These are phyloP conservation scores for Apiotrichum porosum DNA, from an alignment of 1,284 basidiomycete genomes.

Conservation along the genomic window DNA sequence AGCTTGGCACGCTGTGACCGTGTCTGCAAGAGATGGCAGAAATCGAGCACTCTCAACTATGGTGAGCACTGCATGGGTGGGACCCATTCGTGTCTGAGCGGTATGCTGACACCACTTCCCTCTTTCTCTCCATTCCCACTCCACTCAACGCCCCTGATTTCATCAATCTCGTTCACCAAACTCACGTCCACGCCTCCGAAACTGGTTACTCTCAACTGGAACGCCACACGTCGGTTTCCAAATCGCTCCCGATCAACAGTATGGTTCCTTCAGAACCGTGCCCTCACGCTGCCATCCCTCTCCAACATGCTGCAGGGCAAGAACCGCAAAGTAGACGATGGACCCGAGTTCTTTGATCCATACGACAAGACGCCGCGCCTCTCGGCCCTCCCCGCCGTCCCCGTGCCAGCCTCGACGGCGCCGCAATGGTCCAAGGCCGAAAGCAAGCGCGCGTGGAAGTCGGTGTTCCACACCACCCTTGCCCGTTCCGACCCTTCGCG, in stretches of 20 bases:
- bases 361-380: constrained; percentile 49
- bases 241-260: constrained; percentile 55
- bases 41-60: constrained; percentile 83
- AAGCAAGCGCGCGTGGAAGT: constrained; percentile 44
- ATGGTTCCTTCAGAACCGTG: constrained; percentile 71
- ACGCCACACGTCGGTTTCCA: constrained; percentile 3
- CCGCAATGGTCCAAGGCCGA: constrained; percentile 50
- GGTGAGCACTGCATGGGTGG: constrained; percentile 62
- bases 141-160: too few relatives aligned
- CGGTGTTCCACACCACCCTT: constrained; percentile 36
- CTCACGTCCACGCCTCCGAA: too few relatives aligned
- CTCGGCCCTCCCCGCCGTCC: constrained; percentile 51
- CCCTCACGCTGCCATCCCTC: constrained; percentile 50
- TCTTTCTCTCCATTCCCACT: neutral
- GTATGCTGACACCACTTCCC: neutral
- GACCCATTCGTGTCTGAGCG: neutral
- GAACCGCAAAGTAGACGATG: constrained; percentile 49
- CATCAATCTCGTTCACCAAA: too few relatives aligned
- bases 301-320: constrained; percentile 27
- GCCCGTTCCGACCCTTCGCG: constrained; percentile 31
- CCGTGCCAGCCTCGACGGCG: constrained; percentile 49
- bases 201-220: neutral
- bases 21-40: constrained; percentile 78
- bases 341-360: constrained; percentile 46
- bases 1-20: constrained; percentile 70